A percentile compares a stretch with the other conserved stretches of the same genome.
phyloP scores from a whole-genome alignment of 31 red algal species.

The Odonthalia washingtoniensis region DNA sequence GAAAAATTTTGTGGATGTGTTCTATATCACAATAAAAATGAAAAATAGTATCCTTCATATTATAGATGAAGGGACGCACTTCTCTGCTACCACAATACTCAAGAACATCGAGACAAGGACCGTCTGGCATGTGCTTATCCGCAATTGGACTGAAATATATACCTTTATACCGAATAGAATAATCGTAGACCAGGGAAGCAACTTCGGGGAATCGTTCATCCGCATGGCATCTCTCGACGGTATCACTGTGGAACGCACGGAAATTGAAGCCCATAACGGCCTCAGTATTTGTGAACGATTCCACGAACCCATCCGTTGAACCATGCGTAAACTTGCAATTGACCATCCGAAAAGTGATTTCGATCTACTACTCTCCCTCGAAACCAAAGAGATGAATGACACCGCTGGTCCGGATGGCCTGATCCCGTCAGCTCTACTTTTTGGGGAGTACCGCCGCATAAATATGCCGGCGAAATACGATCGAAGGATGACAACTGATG shows the following conservation, averaged over 20 bases:
- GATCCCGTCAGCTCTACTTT: slow-evolving; percentile 22
- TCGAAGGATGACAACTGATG: no score
- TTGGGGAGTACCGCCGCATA: no score
- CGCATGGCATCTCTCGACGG: slow-evolving; percentile 17
- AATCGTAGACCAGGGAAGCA: slow-evolving; percentile 43
- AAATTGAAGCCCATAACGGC: slow-evolving; percentile 23
- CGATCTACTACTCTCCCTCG: background rate
- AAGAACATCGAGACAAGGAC: no score
- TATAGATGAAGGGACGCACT: no score
- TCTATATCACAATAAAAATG: no score
- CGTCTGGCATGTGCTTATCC: no score
- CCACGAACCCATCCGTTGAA: slow-evolving; percentile 34
- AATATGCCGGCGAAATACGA: no score
- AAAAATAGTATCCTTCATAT: no score
- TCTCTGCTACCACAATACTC: no score
- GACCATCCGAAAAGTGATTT: background rate
- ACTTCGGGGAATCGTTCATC: slow-evolving; percentile 15
- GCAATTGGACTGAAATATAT: slow-evolving; percentile 24
- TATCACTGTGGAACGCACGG: no score
- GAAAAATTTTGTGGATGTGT: no score
- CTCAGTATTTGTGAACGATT: slow-evolving; percentile 35
- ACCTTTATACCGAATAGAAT: slow-evolving; percentile 44
- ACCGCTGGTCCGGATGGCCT: slow-evolving; percentile 33
- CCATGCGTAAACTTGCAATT: no score
- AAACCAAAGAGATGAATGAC: slow-evolving; percentile 32